Evolutionary conservation across 192 early-diverging fungal species (phyloP), one percentile per base, ranked within the genome.

Genomic region (Obelidium mucronatum): DNA sequence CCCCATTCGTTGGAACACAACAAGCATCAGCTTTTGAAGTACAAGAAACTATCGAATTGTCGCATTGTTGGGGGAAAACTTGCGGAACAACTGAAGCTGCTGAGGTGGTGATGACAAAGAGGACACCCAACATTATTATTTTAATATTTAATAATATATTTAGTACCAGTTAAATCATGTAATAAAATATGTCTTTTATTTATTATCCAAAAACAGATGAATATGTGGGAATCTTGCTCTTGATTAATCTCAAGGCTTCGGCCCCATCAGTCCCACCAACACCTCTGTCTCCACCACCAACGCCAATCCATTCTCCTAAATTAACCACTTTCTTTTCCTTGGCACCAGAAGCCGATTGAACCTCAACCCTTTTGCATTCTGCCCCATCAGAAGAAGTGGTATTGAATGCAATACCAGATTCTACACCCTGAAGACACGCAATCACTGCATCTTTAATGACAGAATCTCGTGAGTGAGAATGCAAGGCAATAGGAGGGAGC

Each of bases 151-250:
- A n/a, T n/a, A n/a, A n/a, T n/a, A n/a, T n/a, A n/a, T n/a, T n/a
- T n/a, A n/a, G n/a, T n/a, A n/a, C n/a, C n/a, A n/a, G n/a, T n/a
- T n/a, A n/a, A n/a, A n/a, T n/a, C n/a, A n/a, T n/a, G n/a, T n/a
- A n/a, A n/a, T n/a, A n/a, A n/a, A n/a, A n/a, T n/a, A n/a, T 51
- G 48, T 22, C 8, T 51, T 51, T 22, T 51, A 22, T 51, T 51
- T 67, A 63, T 48, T 40, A 75, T 33, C 66, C 66, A 75, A 79
- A 69, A 61, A 69, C 73, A 5, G 72, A 69, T 8, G 61, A 67
- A 55, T 79, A 82, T 3, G 81, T 78, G 2, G 81, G 81, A 40
- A 77, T 59, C 74, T 76, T 75, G 39, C 35, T 35, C 62, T 75
- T 75, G 36, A 82, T 78, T 28, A 77, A 40, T 52, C 40, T 71